These are phyloP conservation scores for Puccinia polysora DNA, from an alignment of 1,284 basidiomycete genomes.

Conservation along the genomic window DNA sequence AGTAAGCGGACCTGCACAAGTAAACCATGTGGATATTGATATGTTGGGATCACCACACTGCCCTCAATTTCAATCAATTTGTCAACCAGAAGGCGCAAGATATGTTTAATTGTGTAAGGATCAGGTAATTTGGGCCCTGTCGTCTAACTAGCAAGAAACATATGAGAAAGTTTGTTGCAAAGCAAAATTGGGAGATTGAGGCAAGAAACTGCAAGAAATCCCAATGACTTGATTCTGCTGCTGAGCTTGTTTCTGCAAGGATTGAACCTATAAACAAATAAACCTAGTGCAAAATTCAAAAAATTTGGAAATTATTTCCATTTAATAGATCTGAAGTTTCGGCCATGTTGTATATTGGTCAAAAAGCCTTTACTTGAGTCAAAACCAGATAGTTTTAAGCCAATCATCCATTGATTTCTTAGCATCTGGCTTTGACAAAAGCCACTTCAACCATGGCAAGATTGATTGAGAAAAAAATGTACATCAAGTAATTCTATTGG, in stretches of 20 bases:
- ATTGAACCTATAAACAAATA: conserved; percentile 39
- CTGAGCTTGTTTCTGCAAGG: conserved; percentile 10
- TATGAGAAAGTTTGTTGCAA: conserved; percentile 8
- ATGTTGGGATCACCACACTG: not conserved
- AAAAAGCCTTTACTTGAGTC: not conserved
- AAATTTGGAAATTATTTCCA: not conserved
- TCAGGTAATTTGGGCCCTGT: conserved; percentile 4
- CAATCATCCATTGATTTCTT: conserved; percentile 2
- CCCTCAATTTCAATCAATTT: conserved; percentile 6
- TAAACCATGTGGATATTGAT: not conserved
- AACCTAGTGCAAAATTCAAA: not conserved
- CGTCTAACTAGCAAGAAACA: not conserved
- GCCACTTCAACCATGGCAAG: no score
- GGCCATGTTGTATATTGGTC: conserved; percentile 9
- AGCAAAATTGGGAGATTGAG: conserved; percentile 9
- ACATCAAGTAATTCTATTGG: no score
- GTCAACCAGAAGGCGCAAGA: conserved; percentile 22
- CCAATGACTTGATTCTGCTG: not conserved
- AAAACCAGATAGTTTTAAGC: not conserved
- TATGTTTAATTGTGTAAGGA: conserved; percentile 14
- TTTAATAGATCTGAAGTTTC: not conserved
- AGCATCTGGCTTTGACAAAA: not conserved
- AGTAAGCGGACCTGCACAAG: conserved; percentile 2
- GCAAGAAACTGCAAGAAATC: conserved; percentile 9
- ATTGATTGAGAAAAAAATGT: no score